phyloP scores from a whole-genome alignment of 2,329 filamentous ascomycete genomes.

The Diaporthe sp. region DNA sequence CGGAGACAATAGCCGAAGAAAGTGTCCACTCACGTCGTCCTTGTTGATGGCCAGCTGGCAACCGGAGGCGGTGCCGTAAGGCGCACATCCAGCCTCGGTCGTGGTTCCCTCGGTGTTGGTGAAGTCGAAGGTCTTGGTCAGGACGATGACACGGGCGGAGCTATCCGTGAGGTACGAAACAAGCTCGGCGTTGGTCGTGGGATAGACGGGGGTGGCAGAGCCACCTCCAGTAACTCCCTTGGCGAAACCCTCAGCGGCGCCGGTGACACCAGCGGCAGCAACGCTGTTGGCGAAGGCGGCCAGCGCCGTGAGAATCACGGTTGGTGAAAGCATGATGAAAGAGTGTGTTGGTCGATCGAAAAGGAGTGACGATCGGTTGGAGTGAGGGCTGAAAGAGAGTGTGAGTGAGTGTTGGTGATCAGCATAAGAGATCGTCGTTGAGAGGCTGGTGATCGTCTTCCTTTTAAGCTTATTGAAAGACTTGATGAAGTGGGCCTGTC shows the following conservation, averaged over 20 bases:
- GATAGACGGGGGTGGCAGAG: conserved; percentile 66
- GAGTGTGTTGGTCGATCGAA: neutral
- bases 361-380: conserved; percentile 23
- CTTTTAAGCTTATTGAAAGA: conserved; percentile 21
- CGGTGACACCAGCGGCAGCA: conserved; percentile 43
- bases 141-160: conserved; percentile 68
- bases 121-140: conserved; percentile 71
- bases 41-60: conserved; percentile 74
- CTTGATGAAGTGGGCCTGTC: neutral
- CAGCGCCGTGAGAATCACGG: conserved; percentile 19
- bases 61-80: conserved; percentile 65
- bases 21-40: conserved; percentile 52
- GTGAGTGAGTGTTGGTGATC: neutral
- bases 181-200: conserved; percentile 67
- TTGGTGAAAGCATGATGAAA: conserved; percentile 24
- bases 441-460: conserved; percentile 29
- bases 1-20: too few relatives aligned
- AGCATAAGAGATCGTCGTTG: neutral
- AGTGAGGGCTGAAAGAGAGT: conserved; percentile 7
- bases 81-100: conserved; percentile 68
- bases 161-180: conserved; percentile 70
- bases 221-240: conserved; percentile 73
- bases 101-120: conserved; percentile 67
- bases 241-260: conserved; percentile 59
- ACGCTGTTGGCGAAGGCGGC: conserved; percentile 25